phyloP scores from a whole-genome alignment of 345 rosid genomes.

The Salix suchowensis region DNA sequence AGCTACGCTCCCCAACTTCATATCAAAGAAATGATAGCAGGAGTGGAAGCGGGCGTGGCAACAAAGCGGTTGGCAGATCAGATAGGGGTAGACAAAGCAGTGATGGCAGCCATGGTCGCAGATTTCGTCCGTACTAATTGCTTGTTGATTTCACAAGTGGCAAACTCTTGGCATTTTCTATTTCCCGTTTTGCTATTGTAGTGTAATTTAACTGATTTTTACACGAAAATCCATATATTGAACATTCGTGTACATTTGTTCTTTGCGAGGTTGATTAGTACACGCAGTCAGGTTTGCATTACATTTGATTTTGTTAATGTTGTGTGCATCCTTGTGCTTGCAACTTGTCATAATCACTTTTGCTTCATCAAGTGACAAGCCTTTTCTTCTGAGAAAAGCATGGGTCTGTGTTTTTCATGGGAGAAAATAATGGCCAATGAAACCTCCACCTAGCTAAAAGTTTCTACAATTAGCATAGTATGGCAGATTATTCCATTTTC shows the following conservation, averaged over 20 bases:
- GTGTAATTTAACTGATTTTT: not conserved
- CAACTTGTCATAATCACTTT: too few relatives aligned
- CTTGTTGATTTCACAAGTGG: not conserved
- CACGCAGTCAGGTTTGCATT: too few relatives aligned
- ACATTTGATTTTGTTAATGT: too few relatives aligned
- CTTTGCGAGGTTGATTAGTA: not conserved
- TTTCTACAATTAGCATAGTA: not conserved
- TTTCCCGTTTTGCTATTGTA: not conserved
- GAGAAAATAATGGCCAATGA: too few relatives aligned
- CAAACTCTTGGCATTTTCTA: not conserved
- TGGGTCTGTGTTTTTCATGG: too few relatives aligned
- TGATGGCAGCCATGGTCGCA: conserved; percentile 58
- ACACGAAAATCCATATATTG: not conserved
- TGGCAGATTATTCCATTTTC: not conserved
- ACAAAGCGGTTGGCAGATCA: conserved; percentile 40
- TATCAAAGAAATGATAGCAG: conserved; percentile 41
- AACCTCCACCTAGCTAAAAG: not conserved
- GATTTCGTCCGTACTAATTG: conserved; percentile 68
- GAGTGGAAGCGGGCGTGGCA: conserved; percentile 38
- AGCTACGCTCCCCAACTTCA: conserved; percentile 43
- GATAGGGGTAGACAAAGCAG: conserved; percentile 51
- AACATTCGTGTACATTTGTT: not conserved
- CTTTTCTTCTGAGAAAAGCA: too few relatives aligned
- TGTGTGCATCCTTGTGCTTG: too few relatives aligned
- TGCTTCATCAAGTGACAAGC: too few relatives aligned